These are phyloP conservation scores for Dendryphion nanum DNA, from an alignment of 2,329 filamentous ascomycete genomes.

Conservation along the genomic window DNA sequence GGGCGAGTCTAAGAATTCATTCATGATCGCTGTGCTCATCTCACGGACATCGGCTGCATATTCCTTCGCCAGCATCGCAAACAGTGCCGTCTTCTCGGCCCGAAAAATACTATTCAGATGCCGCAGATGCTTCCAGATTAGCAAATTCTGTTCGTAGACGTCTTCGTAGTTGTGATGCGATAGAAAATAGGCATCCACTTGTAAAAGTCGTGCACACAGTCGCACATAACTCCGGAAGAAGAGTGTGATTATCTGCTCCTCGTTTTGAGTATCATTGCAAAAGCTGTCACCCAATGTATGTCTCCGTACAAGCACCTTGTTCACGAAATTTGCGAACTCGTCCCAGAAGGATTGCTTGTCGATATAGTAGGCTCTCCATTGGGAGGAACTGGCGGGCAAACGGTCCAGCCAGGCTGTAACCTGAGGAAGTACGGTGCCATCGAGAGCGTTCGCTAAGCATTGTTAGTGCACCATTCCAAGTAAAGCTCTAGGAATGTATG, in stretches of 20 bases:
- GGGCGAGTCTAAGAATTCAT: slow-evolving; percentile 20
- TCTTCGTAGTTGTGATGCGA: slow-evolving; percentile 14
- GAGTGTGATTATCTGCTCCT: slow-evolving; percentile 22
- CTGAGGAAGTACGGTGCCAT: slow-evolving; percentile 21
- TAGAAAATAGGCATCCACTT: slow-evolving; percentile 24
- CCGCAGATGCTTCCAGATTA: slow-evolving; percentile 30
- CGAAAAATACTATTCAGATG: slow-evolving; percentile 23
- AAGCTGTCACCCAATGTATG: slow-evolving; percentile 28
- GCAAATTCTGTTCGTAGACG: slow-evolving; percentile 14
- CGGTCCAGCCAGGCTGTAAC: slow-evolving; percentile 27
- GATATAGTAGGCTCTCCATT: slow-evolving; percentile 24
- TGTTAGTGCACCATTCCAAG: no score
- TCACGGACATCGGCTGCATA: slow-evolving; percentile 19
- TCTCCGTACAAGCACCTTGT: slow-evolving; percentile 26
- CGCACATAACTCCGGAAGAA: slow-evolving; percentile 31
- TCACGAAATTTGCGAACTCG: slow-evolving; percentile 27
- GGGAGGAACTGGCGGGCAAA: slow-evolving; percentile 20
- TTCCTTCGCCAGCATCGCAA: slow-evolving; percentile 27
- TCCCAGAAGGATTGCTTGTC: slow-evolving; percentile 33
- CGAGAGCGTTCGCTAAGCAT: slow-evolving; percentile 17
- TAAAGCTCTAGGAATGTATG: no score
- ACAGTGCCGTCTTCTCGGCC: slow-evolving; percentile 20
- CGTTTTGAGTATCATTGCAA: slow-evolving; percentile 16
- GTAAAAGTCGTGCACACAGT: slow-evolving; percentile 22
- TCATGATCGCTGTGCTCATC: slow-evolving; percentile 18